A percentile compares a stretch with the other conserved stretches of the same genome.
Evolutionary conservation across 805 yeast species (phyloP).

Genomic region (Candida coleopterorum): DNA sequence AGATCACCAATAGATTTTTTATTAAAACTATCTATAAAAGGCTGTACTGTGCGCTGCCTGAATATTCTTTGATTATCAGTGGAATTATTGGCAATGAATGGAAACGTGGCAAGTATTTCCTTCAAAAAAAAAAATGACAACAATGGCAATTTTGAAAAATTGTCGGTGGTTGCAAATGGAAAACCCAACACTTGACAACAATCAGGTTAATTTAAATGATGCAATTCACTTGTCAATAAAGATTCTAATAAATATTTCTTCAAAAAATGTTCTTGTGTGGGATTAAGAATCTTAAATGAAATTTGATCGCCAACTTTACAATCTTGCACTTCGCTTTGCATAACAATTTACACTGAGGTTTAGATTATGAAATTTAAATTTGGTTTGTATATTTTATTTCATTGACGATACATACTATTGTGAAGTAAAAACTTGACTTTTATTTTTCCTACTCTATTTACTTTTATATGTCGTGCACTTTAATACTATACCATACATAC

Average conservation of each 20-base stretch:
- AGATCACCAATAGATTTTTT: slow-evolving; percentile 65
- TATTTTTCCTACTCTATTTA: no score
- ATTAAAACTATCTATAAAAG: slow-evolving; percentile 76
- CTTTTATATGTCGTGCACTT: no score
- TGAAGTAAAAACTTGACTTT: no score
- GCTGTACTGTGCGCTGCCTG: slow-evolving; percentile 78
- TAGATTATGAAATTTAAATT: no score
- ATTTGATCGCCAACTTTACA: no score
- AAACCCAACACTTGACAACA: slow-evolving; percentile 69
- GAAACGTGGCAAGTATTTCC: slow-evolving; percentile 63
- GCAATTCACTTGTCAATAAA: slow-evolving; percentile 61
- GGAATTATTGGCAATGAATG: slow-evolving; percentile 55
- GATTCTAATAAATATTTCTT: slow-evolving; percentile 73
- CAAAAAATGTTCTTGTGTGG: slow-evolving; percentile 80
- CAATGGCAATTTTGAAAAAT: slow-evolving; percentile 53
- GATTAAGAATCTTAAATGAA: slow-evolving; percentile 14
- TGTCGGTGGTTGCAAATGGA: slow-evolving; percentile 50
- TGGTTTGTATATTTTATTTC: no score
- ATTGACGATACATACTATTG: no score
- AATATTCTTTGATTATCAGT: slow-evolving; percentile 48
- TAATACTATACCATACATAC: no score
- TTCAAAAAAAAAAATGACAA: slow-evolving; percentile 62
- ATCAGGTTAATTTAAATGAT: slow-evolving; percentile 49
- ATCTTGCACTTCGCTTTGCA: no score
- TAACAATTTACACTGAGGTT: no score